phyloP scores from a whole-genome alignment of 1,139 yeast species.

The Lodderomyces oxycetoniae region DNA sequence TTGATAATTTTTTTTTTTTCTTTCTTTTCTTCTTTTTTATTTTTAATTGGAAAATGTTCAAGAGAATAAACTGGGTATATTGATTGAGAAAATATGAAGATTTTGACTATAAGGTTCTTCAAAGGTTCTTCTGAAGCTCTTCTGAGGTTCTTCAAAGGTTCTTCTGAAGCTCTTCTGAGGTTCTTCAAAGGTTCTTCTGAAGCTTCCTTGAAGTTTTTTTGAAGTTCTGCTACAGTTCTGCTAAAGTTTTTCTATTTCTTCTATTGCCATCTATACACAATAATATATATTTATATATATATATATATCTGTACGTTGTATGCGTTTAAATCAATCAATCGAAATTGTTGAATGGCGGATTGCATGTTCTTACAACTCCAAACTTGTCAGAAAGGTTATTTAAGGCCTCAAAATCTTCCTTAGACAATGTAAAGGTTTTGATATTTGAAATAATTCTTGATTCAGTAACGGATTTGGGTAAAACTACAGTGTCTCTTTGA shows the following conservation, averaged over 20 bases:
- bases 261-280: not conserved
- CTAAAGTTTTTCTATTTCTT: too few species aligned
- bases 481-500: conserved; percentile 46
- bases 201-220: too few species aligned
- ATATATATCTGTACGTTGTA: not conserved
- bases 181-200: too few species aligned
- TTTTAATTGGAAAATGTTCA: too few species aligned
- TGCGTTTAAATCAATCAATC: conserved; percentile 4
- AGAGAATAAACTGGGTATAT: too few species aligned
- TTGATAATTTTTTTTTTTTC: too few species aligned
- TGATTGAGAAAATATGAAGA: too few species aligned
- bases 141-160: too few species aligned
- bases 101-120: too few species aligned
- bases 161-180: too few species aligned
- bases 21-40: not conserved
- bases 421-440: conserved; percentile 26
- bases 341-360: too few species aligned
- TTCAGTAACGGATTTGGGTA: conserved; percentile 49
- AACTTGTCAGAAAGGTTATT: conserved; percentile 26
- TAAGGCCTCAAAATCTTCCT: conserved; percentile 32
- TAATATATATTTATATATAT: not conserved
- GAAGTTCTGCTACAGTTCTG: not conserved
- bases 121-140: too few species aligned
- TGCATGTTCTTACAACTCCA: conserved; percentile 29
- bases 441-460: conserved; percentile 32